Conservation (phyloP, 208 protist genomes). For the Wallacemonas rigidus region DNA sequence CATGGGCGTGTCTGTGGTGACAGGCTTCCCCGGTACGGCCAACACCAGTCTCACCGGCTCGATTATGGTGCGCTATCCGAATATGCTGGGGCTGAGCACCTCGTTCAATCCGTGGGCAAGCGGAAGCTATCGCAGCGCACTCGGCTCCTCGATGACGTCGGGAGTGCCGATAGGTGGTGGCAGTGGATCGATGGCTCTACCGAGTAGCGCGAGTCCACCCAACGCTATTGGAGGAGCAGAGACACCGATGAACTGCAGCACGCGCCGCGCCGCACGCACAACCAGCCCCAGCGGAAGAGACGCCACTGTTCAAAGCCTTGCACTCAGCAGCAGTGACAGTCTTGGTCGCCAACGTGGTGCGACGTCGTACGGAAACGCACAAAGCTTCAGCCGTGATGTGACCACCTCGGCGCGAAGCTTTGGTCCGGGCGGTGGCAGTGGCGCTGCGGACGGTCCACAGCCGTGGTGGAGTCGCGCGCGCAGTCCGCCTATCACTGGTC, state of each 20-base stretch:
- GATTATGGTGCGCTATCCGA: neutral
- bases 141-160: too few species aligned
- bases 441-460: neutral
- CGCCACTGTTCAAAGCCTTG: neutral
- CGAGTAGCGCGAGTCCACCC: too few species aligned
- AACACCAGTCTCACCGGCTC: neutral
- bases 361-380: too few species aligned
- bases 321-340: too few species aligned
- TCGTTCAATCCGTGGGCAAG: constrained; percentile 1
- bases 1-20: neutral
- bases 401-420: neutral
- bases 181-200: too few species aligned
- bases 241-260: too few species aligned
- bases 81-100: neutral
- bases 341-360: too few species aligned
- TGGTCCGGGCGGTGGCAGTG: neutral
- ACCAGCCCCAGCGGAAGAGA: too few species aligned
- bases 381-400: neutral
- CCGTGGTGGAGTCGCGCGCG: neutral
- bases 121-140: too few species aligned
- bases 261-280: too few species aligned
- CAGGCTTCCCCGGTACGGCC: neutral
- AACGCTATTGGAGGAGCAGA: too few species aligned
- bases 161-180: too few species aligned
- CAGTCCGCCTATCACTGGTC: neutral